A percentile compares a stretch with the other conserved stretches of the same genome.
These are phyloP conservation scores for Gossypium lobatum DNA, from an alignment of 441 rosid species.

Conservation along the genomic window DNA sequence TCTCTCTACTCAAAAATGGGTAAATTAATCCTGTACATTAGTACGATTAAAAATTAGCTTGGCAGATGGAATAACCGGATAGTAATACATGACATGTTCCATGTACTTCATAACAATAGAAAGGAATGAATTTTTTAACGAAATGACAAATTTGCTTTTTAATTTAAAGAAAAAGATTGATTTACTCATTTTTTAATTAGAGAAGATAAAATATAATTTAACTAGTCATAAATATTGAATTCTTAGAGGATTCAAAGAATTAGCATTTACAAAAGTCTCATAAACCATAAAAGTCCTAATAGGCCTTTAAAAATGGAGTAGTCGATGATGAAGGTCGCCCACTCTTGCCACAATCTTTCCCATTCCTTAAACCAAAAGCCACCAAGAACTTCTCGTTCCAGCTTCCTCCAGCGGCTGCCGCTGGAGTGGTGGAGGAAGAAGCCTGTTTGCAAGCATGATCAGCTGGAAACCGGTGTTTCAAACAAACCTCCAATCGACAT, in stretches of 20 bases:
- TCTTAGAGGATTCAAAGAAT: too few species aligned
- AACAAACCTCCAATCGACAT: conserved; percentile 62
- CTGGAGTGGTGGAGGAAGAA: background rate
- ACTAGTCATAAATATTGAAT: too few species aligned
- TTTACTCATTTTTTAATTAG: too few species aligned
- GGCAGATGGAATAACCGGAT: too few species aligned
- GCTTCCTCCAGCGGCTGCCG: conserved; percentile 4
- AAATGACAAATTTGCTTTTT: too few species aligned
- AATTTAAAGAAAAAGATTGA: too few species aligned
- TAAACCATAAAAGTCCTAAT: conserved; percentile 15
- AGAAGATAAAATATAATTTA: too few species aligned
- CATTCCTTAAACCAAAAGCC: conserved; percentile 47
- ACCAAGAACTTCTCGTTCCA: conserved; percentile 53
- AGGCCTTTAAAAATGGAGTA: conserved; percentile 38
- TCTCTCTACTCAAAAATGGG: too few species aligned
- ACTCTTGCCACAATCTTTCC: conserved; percentile 37
- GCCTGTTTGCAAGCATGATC: conserved; percentile 48
- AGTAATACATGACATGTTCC: too few species aligned
- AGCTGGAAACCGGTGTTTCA: conserved; percentile 68
- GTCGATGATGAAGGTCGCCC: conserved; percentile 13
- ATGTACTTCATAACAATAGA: too few species aligned
- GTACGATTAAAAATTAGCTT: too few species aligned
- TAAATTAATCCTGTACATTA: too few species aligned
- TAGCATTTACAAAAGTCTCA: background rate
- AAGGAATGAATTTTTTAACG: accelerated